These are phyloP conservation scores for Colletotrichum sp. DNA, from an alignment of 2,329 filamentous ascomycete species.

Conservation along the genomic window DNA sequence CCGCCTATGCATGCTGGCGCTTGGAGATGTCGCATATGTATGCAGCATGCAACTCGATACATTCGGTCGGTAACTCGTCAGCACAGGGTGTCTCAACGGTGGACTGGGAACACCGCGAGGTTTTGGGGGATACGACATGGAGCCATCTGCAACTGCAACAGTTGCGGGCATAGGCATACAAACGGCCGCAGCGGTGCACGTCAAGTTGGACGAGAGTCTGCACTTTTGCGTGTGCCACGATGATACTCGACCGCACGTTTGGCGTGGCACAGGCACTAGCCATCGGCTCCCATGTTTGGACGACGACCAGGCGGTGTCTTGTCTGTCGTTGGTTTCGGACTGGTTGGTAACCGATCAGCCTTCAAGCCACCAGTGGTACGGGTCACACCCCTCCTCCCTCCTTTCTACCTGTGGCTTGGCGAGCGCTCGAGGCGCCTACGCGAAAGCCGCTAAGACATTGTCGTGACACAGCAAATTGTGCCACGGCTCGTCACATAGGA, in stretches of 20 bases:
- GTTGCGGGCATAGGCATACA: not conserved
- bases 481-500: not conserved
- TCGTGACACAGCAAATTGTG: not conserved
- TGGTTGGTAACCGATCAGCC: not conserved
- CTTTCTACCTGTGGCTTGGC: constrained; percentile 1
- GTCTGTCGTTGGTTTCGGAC: constrained; percentile 8
- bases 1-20: not conserved
- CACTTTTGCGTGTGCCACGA: not conserved
- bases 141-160: not conserved
- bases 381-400: not conserved
- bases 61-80: not conserved
- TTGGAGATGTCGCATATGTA: not conserved
- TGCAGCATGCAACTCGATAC: not conserved
- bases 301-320: not conserved
- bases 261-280: not conserved
- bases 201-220: not conserved
- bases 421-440: constrained; percentile 8
- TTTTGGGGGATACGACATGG: not conserved
- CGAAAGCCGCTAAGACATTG: constrained; percentile 3
- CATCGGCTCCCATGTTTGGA: not conserved
- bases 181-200: not conserved
- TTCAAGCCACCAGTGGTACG: constrained; percentile 5
- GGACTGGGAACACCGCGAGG: not conserved
- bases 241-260: not conserved
- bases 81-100: not conserved